Base-by-base conservation (phyloP, 805 yeast genomes). In the Zygosaccharomyces kombuchaensis region DNA sequence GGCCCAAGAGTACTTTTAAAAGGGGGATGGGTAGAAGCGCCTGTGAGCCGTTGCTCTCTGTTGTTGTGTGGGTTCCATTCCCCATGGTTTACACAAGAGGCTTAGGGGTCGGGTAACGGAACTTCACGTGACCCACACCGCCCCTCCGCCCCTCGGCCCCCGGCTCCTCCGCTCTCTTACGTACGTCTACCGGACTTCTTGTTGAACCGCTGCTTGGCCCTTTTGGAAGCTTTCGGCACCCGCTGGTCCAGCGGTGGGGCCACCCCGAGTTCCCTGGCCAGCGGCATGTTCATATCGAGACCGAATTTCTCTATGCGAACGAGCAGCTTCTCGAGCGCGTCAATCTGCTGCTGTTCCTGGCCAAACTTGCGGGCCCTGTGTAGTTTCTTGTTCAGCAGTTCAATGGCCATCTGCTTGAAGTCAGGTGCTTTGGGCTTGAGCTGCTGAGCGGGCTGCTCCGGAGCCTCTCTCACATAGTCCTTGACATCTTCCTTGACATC, bases 331-430 rank as follows among this genome's bases (percentile, higher is more conserved):
- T 73, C 73, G 56, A 88, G 69, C 50, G 78, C 82, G 50, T 77
- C 80, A 58, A 78, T 78, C 39, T 84, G 77, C 16, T 71, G 73
- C 31, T 72, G 72, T 43, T 82, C 88, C 50, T 74, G 76, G 17
- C 91, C 93, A 57, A 89, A 90, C 63, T 87, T 86, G 60, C 78
- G 78, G 13, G 89, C 84, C 58, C 97, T 77, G 40, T 71, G 71
- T 45, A 88, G 74, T 60, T 84, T 84, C 57, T 79, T 80, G 47
- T 72, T 76, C 55, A 90, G 71, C 41, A 82, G 75, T 17, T 79
- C 86, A 44, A 87, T 67, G 0, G 90, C 90, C 48, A 77, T 71
- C 34, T 75, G 75, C 58, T 83, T 83, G 34, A 17, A 14, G 16
- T 38, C 41, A 7, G 12, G 29, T 10, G 31, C n/a, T n/a, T 27